Evolutionary conservation across 768 basidiomycete species (phyloP), one percentile per base, ranked within the genome.

Genomic region (Termitomyces eurrhizus): DNA sequence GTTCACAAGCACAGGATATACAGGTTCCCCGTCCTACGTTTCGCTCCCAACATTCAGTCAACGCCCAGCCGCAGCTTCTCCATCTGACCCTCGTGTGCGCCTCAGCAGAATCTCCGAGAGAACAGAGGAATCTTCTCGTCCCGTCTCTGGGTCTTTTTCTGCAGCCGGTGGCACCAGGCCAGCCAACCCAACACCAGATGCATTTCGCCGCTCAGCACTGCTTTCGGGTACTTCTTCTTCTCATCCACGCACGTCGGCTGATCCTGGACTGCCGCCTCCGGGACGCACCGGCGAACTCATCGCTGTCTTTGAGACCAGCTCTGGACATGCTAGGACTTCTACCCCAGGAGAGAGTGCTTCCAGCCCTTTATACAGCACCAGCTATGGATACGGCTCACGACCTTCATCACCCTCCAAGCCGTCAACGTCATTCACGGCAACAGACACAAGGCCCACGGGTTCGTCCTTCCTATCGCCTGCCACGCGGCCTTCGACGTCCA

Each of bases 61-160:
- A 41, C 75, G 77, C 21, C 35, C 61, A 21, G 73, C 78, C 36
- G 69, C 74, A 29, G 66, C 69, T 53, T 66, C 74, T 14, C 75
- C 75, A 3, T 63, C 67, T 8, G 75, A 77, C 58, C 75, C 78
- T 3, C 67, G 74, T n/a, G 69, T 71, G 49, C 82, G 84, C 11
- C 77, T 93, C 21, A 93, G 91, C 68, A 87, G 83, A 2, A 93
- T 93, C 61, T 83, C 90, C 3, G 92, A 93, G 69, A 82, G 80
- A 50, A 91, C 89, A 1, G 92, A 93, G 72, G 84, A 88, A 36
- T 75, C 88, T 21, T 76, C 88, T 0, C 84, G 89, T 33, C 89
- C 89, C 0, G 71, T 73, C 7, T 80, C 84, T 0, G 76, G 76
- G 12, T 70, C 77, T 0, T 78, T 75, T 64, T 74, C 74, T 26